Evolutionary conservation across 176 grass and related monocot species (phyloP).

Genomic region (Puccinellia tenuiflora): DNA sequence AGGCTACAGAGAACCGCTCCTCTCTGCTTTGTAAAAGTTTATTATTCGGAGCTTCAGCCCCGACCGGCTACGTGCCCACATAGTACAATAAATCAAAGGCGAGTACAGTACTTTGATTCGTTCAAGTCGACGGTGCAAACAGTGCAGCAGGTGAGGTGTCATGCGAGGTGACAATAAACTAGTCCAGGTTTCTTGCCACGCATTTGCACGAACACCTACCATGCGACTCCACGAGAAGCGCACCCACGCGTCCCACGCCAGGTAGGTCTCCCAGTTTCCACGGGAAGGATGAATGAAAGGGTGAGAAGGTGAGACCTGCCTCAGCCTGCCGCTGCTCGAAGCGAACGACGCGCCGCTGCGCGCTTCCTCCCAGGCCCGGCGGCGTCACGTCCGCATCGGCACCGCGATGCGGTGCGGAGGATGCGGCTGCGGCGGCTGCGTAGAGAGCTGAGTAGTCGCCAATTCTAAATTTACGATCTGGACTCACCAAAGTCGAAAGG

Average conservation of each 20-base stretch:
- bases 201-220: slow-evolving; percentile 33
- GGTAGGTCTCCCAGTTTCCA: background rate
- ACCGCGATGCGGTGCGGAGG: background rate
- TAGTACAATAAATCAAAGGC: slow-evolving; percentile 6
- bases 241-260: background rate
- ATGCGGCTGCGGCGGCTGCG: background rate
- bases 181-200: background rate
- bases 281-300: background rate
- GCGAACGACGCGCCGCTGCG: background rate
- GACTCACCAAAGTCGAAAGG: background rate
- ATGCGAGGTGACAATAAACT: background rate
- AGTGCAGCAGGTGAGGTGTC: background rate
- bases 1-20: background rate
- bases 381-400: slow-evolving; percentile 13
- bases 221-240: background rate
- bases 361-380: background rate
- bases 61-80: background rate
- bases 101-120: background rate
- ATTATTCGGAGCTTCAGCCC: background rate
- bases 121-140: background rate
- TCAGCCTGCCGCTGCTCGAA: background rate
- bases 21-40: background rate
- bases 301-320: background rate
- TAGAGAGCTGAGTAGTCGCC: background rate
- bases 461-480: background rate